These are phyloP conservation scores for Mortierella sp. DNA, from an alignment of 371 early-diverging fungal species.

Conservation along the genomic window DNA sequence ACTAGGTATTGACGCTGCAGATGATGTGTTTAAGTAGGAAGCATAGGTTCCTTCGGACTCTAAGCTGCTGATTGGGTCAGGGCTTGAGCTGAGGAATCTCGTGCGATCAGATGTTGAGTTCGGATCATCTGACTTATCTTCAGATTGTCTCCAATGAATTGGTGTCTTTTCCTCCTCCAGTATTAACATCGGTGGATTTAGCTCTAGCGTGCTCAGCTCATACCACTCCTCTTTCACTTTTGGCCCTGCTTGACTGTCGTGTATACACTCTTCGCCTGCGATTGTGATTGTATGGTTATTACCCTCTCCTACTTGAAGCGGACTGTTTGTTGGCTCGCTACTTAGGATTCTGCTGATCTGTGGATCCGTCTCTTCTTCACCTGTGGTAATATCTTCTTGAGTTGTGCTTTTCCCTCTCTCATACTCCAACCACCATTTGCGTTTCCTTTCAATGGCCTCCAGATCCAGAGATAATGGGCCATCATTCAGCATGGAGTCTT, in stretches of 20 bases:
- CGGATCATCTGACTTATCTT: not conserved
- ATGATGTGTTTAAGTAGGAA: not conserved
- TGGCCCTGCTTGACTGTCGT: not conserved
- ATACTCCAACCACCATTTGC: conserved; percentile 31
- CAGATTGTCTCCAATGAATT: not conserved
- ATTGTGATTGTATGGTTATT: not conserved
- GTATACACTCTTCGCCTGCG: not conserved
- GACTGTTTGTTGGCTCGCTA: not conserved
- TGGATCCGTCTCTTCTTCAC: conserved; percentile 9
- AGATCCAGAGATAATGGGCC: conserved; percentile 47
- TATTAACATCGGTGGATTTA: not conserved
- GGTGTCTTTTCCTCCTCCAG: not conserved
- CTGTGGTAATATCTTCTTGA: conserved; percentile 14
- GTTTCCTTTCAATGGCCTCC: conserved; percentile 34
- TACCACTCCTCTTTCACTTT: conserved; percentile 3
- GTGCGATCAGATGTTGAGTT: not conserved
- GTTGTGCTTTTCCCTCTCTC: conserved; percentile 25
- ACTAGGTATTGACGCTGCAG: conserved; percentile 2
- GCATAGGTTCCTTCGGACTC: not conserved
- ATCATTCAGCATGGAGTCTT: conserved; percentile 30
- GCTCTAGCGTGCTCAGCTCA: conserved; percentile 30
- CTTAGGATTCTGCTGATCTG: conserved; percentile 7
- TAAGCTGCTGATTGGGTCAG: conserved; percentile 13
- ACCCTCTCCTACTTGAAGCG: no score
- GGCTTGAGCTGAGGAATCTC: conserved; percentile 30